Evolutionary conservation across 1,284 basidiomycete species (phyloP).

Genomic region (Trichosporon inkin): DNA sequence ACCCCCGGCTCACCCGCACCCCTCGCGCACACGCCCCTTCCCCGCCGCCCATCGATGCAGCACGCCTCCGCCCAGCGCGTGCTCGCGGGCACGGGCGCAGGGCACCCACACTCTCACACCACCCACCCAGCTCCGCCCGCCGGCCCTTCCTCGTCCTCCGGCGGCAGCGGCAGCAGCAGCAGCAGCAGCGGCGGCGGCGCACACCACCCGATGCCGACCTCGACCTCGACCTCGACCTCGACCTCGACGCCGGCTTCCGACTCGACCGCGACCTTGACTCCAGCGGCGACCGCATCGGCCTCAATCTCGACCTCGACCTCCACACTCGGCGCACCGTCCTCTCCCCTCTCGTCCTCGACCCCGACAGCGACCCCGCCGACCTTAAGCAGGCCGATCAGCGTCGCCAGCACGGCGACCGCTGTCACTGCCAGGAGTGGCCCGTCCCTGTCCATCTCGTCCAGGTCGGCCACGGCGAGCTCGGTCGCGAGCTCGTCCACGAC

Average conservation of each 20-base stretch:
- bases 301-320: background rate
- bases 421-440: background rate
- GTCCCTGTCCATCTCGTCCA: background rate
- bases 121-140: background rate
- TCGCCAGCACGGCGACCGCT: background rate
- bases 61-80: slow-evolving; percentile 6
- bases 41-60: background rate
- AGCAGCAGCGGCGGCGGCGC: too few relatives aligned
- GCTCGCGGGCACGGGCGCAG: slow-evolving; percentile 9
- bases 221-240: background rate
- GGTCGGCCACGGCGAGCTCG: background rate
- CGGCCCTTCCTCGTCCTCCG: too few relatives aligned
- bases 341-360: background rate
- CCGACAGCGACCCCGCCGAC: background rate
- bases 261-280: background rate
- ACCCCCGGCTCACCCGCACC: background rate
- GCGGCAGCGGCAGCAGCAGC: too few relatives aligned
- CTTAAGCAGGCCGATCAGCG: background rate
- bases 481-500: background rate
- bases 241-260: background rate
- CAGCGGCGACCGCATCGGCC: too few relatives aligned
- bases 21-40: background rate
- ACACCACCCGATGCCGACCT: too few relatives aligned
- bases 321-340: background rate
- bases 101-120: background rate